Base-by-base conservation (phyloP, 768 basidiomycete genomes). In the Galerina marginata region DNA sequence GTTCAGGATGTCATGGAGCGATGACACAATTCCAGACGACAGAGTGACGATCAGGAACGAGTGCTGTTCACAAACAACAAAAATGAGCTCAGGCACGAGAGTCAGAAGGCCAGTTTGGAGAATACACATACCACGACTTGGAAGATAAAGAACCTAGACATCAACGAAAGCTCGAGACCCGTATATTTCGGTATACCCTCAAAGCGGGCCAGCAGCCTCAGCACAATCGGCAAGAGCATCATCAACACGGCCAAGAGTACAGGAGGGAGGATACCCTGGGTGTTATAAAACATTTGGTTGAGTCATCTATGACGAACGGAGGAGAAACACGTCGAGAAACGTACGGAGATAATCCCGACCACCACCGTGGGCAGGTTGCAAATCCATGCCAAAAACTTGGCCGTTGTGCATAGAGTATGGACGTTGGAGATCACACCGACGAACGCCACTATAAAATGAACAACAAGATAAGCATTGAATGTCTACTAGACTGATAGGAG, bases 121-220 rank as follows among this genome's bases (percentile, higher is more conserved):
- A 37, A 23, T 46, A 38, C 4, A 86, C 93, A 64, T 75, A 96
- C 93, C 54, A 97, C 77, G 50, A 96, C 92, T 77, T 92, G 90
- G 83, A 97, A 97, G 63, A 93, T 78, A 78, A 96, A 96, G 77
- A 83, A 99, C 20, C 97, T 81, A 1, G 87, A 88, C 96, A 98
- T 97, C 69, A 99, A 75, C 53, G 90, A 92, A 4, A 97, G 82
- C 67, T 99, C 96, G 43, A 99, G 75, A 1, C 87, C 89, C 0
- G 89, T 92, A 37, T 83, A 82, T 65, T 91, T 89, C 0, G 96
- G 95, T 16, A 95, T 93, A 16, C 97, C 97, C 75, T 99, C 93
- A 55, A 97, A 90, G 16, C 85, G 80, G 11, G 88, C 92, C 29
- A 98, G 77, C 20, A 93, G 76, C 40, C 96, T 83, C 59, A 99